Percentiles rank a stretch among this genome's conserved stretches.
Conservation (phyloP, 2,329 filamentous ascomycete species). For the Exophiala alcalophila region DNA sequence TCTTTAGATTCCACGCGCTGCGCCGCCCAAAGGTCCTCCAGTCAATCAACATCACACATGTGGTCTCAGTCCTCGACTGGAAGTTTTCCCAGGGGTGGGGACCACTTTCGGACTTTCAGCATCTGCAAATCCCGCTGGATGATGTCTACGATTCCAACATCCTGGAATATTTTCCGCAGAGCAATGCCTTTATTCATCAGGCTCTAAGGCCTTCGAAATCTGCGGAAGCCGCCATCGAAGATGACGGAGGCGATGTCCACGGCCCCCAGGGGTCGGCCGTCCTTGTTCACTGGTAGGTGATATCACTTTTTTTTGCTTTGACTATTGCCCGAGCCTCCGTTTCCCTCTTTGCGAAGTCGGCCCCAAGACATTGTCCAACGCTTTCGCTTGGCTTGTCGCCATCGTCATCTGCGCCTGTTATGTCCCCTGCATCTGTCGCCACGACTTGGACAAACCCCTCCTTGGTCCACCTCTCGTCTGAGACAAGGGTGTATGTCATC, state of each 20-base stretch:
- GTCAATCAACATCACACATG: conserved; percentile 77
- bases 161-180: conserved; percentile 72
- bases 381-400: too few relatives aligned
- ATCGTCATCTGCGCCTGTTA: too few relatives aligned
- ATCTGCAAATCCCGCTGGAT: conserved; percentile 79
- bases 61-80: conserved; percentile 76
- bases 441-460: too few relatives aligned
- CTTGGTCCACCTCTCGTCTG: too few relatives aligned
- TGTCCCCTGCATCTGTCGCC: too few relatives aligned
- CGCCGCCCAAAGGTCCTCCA: conserved; percentile 67
- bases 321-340: conserved; percentile 2
- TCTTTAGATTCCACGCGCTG: conserved; percentile 70
- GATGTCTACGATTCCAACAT: conserved; percentile 89
- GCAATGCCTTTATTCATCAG: conserved; percentile 78
- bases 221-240: background rate
- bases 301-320: conserved; percentile 14
- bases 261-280: conserved; percentile 51
- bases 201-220: conserved; percentile 53
- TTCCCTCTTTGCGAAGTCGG: too few relatives aligned
- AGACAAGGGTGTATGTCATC: too few relatives aligned
- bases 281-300: conserved; percentile 68
- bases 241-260: conserved; percentile 6
- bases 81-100: conserved; percentile 49
- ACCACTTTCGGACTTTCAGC: conserved; percentile 62
- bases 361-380: too few relatives aligned